Conservation (phyloP, 208 protist species). For the Naegleria lovaniensis region DNA sequence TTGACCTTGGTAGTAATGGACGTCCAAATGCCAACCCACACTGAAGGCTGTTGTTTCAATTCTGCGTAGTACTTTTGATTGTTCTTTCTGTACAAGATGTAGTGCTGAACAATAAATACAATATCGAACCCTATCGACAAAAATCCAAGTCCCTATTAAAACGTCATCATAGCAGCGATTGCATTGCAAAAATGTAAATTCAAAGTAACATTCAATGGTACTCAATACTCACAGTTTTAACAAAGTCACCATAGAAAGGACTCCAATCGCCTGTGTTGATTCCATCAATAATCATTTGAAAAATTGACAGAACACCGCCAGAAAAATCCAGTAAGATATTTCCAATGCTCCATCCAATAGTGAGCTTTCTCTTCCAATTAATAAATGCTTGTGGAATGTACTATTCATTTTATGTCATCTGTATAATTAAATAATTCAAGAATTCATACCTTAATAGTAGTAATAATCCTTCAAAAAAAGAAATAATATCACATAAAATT, state of each 20-base stretch:
- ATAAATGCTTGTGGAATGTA: conserved; percentile 62
- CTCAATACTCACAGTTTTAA: no score
- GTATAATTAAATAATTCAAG: conserved; percentile 38
- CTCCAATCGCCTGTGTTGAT: conserved; percentile 47
- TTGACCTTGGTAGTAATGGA: neutral
- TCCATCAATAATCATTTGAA: conserved; percentile 52
- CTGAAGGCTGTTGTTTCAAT: neutral
- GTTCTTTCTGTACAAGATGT: conserved; percentile 51
- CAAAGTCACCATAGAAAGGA: conserved; percentile 53
- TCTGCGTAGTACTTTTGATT: conserved; percentile 32
- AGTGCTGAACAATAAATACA: conserved; percentile 65
- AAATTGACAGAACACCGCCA: conserved; percentile 49
- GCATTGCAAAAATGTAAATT: no score
- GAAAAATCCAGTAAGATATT: conserved; percentile 62
- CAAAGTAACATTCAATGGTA: conserved; percentile 8
- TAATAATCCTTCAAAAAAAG: neutral
- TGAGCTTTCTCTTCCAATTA: conserved; percentile 55
- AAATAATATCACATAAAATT: neutral
- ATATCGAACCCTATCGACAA: conserved; percentile 57
- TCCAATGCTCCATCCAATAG: conserved; percentile 58
- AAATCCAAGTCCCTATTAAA: conserved; percentile 55
- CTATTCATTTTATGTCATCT: conserved; percentile 52
- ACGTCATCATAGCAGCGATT: no score
- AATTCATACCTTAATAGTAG: neutral
- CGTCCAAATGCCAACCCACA: neutral